Evolutionary conservation across 2,329 filamentous ascomycete genomes (phyloP), one percentile per base, ranked within the genome.

Genomic region (Blastomyces percursus): DNA sequence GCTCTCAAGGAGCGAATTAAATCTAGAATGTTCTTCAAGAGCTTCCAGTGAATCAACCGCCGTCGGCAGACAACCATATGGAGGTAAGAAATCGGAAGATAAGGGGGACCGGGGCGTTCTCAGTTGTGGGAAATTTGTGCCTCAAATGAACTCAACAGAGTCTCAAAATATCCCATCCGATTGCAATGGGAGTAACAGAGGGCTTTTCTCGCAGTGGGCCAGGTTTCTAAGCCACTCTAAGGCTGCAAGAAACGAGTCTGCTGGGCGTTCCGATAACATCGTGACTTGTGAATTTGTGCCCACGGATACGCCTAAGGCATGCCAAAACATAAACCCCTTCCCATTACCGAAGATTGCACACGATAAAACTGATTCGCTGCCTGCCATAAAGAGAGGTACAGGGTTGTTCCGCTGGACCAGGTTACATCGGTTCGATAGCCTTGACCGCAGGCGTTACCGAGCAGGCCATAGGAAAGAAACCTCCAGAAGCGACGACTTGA

Each of bases 201-300:
- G 59, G n/a, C 64, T 64, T 30, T 63, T 48, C 30, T 61, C 66
- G 11, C 60, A 69, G 35, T 71, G 70, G 67, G 62, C 65, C 16
- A 67, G 64, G 40, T 68, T 66, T 30, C 66, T 67, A 52, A 68
- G 65, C 55, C 65, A 68, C 48, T 64, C 63, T 7, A 64, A 59
- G 51, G 51, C 50, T 14, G 63, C 66, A 42, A 62, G 67, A 57
- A 63, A 64, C 27, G 61, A 54, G 35, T 62, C 64, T 16, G 65
- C 65, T n/a, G 64, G 61, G 35, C 52, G 62, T 8, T 56, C 63
- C 8, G 66, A 69, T 61, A 50, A 62, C n/a, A 58, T 70, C n/a
- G 61, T 65, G 27, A 61, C 65, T 40, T 65, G 67, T 16, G 68
- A 69, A 50, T 70, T 70, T 44, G 66, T 56, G 27, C 5, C 63